Evolutionary conservation across 2,329 filamentous ascomycete species (phyloP).

Genomic region (Aureobasidium sp.): DNA sequence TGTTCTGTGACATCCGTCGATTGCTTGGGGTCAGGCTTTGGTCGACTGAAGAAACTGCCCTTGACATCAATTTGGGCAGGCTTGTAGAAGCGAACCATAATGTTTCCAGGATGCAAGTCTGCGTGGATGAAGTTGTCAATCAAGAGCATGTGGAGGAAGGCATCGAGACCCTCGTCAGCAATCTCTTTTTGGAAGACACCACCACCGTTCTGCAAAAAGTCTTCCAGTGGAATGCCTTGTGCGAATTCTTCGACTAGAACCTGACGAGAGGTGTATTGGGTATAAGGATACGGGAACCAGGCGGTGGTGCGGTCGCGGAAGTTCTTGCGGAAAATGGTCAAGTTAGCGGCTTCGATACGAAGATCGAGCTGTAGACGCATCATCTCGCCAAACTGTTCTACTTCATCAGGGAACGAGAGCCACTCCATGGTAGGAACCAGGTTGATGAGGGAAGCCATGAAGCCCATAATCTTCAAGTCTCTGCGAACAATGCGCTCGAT

Average conservation of each 20-base stretch:
- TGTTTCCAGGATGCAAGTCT: conserved; percentile 93
- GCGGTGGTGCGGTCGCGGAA: conserved; percentile 85
- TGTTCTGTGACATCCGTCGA: conserved; percentile 77
- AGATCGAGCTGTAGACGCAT: conserved; percentile 96
- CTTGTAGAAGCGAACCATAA: conserved; percentile 98
- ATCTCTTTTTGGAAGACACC: conserved; percentile 92
- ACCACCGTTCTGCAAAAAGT: conserved; percentile 85
- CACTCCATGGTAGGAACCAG: conserved; percentile 90
- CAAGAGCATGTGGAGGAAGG: conserved; percentile 91
- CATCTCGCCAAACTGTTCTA: conserved; percentile 92
- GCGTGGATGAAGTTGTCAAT: conserved; percentile 98
- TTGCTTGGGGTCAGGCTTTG: conserved; percentile 35
- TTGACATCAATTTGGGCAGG: conserved; percentile 62
- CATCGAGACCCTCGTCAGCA: conserved; percentile 88
- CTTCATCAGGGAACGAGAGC: conserved; percentile 92
- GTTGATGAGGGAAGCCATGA: conserved; percentile 82
- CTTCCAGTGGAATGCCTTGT: conserved; percentile 82
- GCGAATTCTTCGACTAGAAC: conserved; percentile 95
- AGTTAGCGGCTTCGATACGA: conserved; percentile 86
- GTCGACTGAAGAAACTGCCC: conserved; percentile 20
- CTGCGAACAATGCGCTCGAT: conserved; percentile 86
- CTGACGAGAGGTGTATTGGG: conserved; percentile 83
- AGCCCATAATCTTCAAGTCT: conserved; percentile 86
- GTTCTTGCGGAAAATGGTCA: conserved; percentile 80
- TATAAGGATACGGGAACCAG: conserved; percentile 95